Base-by-base conservation (phyloP, 2,329 filamentous ascomycete genomes). In the Pseudogymnoascus sp. region DNA sequence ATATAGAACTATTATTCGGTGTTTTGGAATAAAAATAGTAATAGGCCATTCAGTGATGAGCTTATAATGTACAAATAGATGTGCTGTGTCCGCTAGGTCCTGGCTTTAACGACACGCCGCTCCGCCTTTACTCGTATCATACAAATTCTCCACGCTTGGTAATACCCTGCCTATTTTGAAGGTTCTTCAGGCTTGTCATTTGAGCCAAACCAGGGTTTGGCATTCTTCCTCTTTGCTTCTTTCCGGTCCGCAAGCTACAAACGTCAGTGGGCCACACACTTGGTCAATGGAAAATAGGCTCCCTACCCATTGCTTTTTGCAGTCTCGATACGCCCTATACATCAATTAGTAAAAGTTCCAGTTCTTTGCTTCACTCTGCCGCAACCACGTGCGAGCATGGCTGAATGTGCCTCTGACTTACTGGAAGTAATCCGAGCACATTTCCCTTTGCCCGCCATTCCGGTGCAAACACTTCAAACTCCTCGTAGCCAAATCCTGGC, bases 381-480 rank as follows among this genome's bases (percentile, higher is more conserved):
- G 63, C 62, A 64, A 35, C 37, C 40, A 50, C 67, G 60, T 67
- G 37, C 8, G 14, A 53, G 25, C 33, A 38, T 21, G 23, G 61
- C 25, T 8, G 50, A 25, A n/a, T 16, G 56, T 23, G 35, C 14
- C 8, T n/a, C 42, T n/a, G 8, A 66, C 90, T 77, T 74, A 97
- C 92, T 97, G 91, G 73, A 99, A 97, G 74, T 95, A 97, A 75
- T 97, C 93, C 67, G 83, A 82, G 73, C 94, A 99, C 89, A 97
- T 89, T n/a, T 87, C 80, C 68, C 87, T 84, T 73, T 97, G 91
- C 12, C 90, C 92, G 21, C 83, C 87, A 74, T 99, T 99, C 21
- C 94, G 85, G 73, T 92, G 88, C 72, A 99, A 78, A 72, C 94
- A 99, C 74, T 85, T 87, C 69, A 97, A 87, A 76, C 92, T 97